These are phyloP conservation scores for Lactarius quietus DNA, from an alignment of 768 basidiomycete genomes.

Conservation along the genomic window DNA sequence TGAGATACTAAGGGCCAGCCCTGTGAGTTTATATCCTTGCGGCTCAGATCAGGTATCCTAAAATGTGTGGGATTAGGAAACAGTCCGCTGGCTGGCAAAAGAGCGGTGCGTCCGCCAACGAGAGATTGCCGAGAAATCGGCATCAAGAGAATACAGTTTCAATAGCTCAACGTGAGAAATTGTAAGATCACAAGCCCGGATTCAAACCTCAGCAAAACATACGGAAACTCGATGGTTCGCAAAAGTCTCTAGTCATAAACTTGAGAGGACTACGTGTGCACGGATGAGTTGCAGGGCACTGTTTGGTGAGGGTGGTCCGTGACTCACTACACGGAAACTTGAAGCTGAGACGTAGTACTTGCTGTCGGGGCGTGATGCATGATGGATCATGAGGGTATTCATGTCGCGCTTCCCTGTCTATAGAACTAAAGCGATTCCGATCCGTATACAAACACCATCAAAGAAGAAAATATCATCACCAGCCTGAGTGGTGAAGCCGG, in stretches of 20 bases:
- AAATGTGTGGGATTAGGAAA: not conserved
- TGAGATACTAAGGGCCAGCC: not conserved
- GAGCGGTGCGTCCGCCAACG: not conserved
- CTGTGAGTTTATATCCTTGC: constrained; percentile 5
- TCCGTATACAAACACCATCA: not conserved
- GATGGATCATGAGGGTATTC: not conserved
- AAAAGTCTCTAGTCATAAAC: not conserved
- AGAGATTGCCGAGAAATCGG: not conserved
- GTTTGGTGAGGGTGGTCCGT: not conserved
- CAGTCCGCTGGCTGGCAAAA: not conserved
- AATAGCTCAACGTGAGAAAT: not conserved
- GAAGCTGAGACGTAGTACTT: not conserved
- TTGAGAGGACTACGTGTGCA: not conserved
- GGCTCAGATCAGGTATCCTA: constrained; percentile 6
- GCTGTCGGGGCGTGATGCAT: not conserved
- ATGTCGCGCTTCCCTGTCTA: constrained; percentile 6
- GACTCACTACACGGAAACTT: not conserved
- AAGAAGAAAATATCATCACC: no score
- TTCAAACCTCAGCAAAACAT: not conserved
- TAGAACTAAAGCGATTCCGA: not conserved
- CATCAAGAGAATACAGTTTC: not conserved
- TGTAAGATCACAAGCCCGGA: not conserved
- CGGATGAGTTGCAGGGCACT: not conserved
- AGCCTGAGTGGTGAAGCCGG: no score
- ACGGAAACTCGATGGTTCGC: not conserved